Percentiles rank a stretch among this genome's conserved stretches.
Evolutionary conservation across 2,329 filamentous ascomycete genomes (phyloP).

Genomic region (Arthrobotrys sinensis): DNA sequence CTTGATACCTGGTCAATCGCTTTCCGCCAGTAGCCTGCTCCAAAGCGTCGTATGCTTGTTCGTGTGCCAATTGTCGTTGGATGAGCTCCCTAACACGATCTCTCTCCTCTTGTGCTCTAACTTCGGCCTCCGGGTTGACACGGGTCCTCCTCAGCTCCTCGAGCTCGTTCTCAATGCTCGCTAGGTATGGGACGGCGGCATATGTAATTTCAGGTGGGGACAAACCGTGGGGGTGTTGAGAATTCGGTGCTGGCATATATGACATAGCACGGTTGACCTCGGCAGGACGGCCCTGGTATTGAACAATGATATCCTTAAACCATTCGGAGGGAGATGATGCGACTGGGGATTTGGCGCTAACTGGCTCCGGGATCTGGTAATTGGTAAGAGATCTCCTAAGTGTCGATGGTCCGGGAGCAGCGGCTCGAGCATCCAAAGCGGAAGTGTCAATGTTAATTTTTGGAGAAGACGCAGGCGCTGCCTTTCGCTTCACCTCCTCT

Average conservation of each 20-base stretch:
- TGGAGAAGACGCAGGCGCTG: conserved; percentile 34
- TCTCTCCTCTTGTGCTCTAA: conserved; percentile 41
- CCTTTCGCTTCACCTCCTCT: conserved; percentile 19
- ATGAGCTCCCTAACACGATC: conserved; percentile 56
- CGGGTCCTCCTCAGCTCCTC: conserved; percentile 33
- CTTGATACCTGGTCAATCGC: conserved; percentile 45
- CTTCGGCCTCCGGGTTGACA: conserved; percentile 26
- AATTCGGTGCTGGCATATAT: conserved; percentile 39
- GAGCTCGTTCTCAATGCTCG: conserved; percentile 43
- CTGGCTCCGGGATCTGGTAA: conserved; percentile 31
- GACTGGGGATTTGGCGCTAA: conserved; percentile 12
- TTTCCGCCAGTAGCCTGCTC: conserved; percentile 54
- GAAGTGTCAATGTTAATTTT: conserved; percentile 43
- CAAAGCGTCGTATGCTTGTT: conserved; percentile 55
- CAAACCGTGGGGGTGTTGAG: conserved; percentile 43
- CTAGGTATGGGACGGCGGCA: conserved; percentile 53
- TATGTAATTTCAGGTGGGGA: conserved; percentile 52
- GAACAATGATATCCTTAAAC: conserved; percentile 48
- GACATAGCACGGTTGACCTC: conserved; percentile 55
- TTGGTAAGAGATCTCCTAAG: conserved; percentile 24
- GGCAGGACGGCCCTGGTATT: conserved; percentile 48
- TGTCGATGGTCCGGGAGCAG: not conserved
- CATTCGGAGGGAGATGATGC: conserved; percentile 43
- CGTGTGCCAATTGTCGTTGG: conserved; percentile 52
- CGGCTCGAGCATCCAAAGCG: conserved; percentile 27